Base-by-base conservation (phyloP, 73 alveolate genomes). In the Durusdinium trenchii region DNA sequence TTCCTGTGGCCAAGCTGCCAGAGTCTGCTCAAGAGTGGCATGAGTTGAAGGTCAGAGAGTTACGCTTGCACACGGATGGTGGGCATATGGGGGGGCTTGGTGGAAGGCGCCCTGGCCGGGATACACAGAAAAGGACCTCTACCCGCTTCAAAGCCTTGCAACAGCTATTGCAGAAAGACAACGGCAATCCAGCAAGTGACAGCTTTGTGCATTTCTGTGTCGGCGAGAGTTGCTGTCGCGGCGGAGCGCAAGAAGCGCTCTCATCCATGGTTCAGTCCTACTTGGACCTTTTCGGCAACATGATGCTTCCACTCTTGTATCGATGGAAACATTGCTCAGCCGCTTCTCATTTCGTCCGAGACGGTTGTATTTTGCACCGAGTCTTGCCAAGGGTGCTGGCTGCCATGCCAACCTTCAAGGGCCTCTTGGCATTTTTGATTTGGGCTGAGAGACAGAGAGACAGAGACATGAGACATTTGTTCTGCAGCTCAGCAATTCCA, bases 31-130 rank as follows among this genome's bases (percentile, higher is more conserved):
- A 0, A 0, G 85, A 73, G 1, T 73, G 85, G 85, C n/a, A 36
- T 26, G 0, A 2, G 10, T 0, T 2, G 2, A 36, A 57, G 69
- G 23, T 57, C 12, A 57, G 12, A 23, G 23, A 57, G 69, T 57
- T 57, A 23, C 69, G 69, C 12, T 2, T 75, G 3, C 52, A 75
- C 54, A 40, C 9, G 14, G 57, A 40, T 36, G 14, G 36, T 10
- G 85, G 85, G 38, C 85, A 75, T 52, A 75, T 75, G 85, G 85
- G 85, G 5, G n/a, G n/a, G n/a, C 35, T 38, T 12, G 69, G 69
- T 57, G 38, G 52, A n/a, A 20, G 52, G 18, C 9, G 52, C 3
- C 18, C 30, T 14, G 84, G 51, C 52, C 84, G 18, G 6, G 20
- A 51, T 36, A n/a, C 6, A 18, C 84, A 71, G 12, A 23, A 48